These are phyloP conservation scores for Metschnikowia amazonensis DNA, from an alignment of 805 yeast genomes.

Conservation along the genomic window DNA sequence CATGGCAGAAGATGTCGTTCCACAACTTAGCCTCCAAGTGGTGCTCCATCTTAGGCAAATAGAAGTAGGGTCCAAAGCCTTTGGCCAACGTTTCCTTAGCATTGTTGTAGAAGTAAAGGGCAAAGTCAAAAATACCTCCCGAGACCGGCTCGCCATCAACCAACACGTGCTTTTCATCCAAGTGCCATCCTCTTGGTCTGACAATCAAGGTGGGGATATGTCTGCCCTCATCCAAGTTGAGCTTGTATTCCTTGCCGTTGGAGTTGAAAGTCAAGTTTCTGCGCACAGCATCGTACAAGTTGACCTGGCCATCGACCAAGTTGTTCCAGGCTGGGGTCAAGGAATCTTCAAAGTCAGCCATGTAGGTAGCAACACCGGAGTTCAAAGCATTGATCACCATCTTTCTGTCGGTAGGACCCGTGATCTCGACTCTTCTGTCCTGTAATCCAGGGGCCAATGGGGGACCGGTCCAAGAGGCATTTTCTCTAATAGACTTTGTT, in stretches of 20 bases:
- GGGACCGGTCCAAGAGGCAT: conserved; percentile 73
- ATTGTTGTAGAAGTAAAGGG: conserved; percentile 71
- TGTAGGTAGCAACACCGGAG: conserved; percentile 74
- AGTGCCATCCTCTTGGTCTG: conserved; percentile 88
- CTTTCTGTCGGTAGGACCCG: conserved; percentile 82
- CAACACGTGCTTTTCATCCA: conserved; percentile 66
- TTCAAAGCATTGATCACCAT: conserved; percentile 82
- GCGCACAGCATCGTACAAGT: conserved; percentile 72
- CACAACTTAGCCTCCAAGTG: conserved; percentile 78
- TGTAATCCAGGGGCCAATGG: conserved; percentile 68
- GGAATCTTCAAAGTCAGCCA: conserved; percentile 85
- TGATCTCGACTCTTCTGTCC: conserved; percentile 75
- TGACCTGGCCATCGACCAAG: conserved; percentile 77
- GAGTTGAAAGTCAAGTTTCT: conserved; percentile 47
- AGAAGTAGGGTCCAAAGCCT: conserved; percentile 79
- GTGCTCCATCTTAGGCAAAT: conserved; percentile 84
- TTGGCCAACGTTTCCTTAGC: conserved; percentile 56
- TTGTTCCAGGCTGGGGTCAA: conserved; percentile 82
- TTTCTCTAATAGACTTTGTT: conserved; percentile 65
- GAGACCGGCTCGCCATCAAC: conserved; percentile 75
- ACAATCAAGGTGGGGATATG: conserved; percentile 75
- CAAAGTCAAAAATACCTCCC: conserved; percentile 78
- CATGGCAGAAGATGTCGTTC: conserved; percentile 74
- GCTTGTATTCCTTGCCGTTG: conserved; percentile 43
- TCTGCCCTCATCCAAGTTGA: conserved; percentile 45